Evolutionary conservation across 345 rosid species (phyloP).

Genomic region (Salix dunnii): DNA sequence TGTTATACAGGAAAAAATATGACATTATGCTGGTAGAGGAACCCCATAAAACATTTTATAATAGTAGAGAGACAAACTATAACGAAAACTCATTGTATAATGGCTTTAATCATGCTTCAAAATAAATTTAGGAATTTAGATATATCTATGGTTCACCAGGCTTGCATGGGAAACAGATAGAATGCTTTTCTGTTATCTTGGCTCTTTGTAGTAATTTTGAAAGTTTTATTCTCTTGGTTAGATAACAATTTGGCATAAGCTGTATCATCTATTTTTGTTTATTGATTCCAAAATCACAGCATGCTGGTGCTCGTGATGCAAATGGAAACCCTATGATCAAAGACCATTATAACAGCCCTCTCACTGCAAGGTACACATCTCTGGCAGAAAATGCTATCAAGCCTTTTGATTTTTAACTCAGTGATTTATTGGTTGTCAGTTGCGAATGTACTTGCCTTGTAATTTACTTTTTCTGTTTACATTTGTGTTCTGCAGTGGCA

Average conservation of each 20-base stretch:
- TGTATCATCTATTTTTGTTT: neutral
- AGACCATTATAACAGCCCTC: constrained; percentile 79
- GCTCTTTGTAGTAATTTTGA: neutral
- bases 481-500: constrained; percentile 60
- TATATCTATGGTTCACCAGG: neutral
- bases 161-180: neutral
- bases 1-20: too few species aligned
- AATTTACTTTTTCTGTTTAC: constrained; percentile 14
- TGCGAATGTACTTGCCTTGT: neutral
- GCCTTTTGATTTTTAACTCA: neutral
- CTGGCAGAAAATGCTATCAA: neutral
- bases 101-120: neutral
- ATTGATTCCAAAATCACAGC: constrained; percentile 39
- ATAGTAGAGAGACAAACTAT: too few species aligned
- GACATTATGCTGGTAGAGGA: too few species aligned
- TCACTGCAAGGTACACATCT: constrained; percentile 73
- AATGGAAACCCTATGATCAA: constrained; percentile 76
- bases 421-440: neutral
- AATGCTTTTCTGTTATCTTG: neutral
- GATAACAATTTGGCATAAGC: neutral
- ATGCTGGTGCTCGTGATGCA: constrained; percentile 78
- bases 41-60: too few species aligned
- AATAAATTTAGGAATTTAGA: neutral
- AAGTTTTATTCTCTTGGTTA: neutral
- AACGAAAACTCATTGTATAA: too few species aligned